Conservation (phyloP, 2,329 filamentous ascomycete species). For the Cercospora citrullina region DNA sequence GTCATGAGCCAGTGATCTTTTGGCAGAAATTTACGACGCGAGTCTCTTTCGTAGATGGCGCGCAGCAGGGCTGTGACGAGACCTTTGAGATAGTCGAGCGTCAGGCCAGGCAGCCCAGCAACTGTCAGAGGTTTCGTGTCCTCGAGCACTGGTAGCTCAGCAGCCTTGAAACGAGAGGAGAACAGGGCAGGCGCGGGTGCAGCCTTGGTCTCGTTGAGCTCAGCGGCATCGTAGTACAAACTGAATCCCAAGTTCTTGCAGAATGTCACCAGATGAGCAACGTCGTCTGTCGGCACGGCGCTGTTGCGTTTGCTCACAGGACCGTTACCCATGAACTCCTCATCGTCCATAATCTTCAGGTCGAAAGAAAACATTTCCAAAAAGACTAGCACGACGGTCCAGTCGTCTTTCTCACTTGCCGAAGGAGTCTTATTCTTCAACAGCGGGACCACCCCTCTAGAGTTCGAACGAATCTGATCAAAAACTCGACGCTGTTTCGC, state of each 20-base stretch:
- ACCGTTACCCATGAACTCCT: slow-evolving; percentile 67
- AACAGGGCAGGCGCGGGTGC: slow-evolving; percentile 9
- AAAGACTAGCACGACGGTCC: slow-evolving; percentile 86
- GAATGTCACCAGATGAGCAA: slow-evolving; percentile 75
- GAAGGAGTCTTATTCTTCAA: slow-evolving; percentile 44
- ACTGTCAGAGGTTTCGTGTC: slow-evolving; percentile 48
- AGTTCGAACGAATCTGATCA: slow-evolving; percentile 56
- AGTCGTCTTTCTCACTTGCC: slow-evolving; percentile 61
- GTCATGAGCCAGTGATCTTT: slow-evolving; percentile 94
- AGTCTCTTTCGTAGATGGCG: slow-evolving; percentile 92
- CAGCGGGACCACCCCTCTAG: slow-evolving; percentile 59
- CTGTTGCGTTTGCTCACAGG: slow-evolving; percentile 52
- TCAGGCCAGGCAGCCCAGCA: slow-evolving; percentile 68
- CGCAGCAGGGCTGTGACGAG: slow-evolving; percentile 77
- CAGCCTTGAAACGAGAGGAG: slow-evolving; percentile 8
- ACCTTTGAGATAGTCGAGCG: slow-evolving; percentile 74
- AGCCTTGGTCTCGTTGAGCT: slow-evolving; percentile 42
- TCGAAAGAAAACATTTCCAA: slow-evolving; percentile 93
- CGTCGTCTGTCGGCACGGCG: slow-evolving; percentile 68
- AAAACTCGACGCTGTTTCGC: slow-evolving; percentile 60
- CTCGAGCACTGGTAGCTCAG: slow-evolving; percentile 20
- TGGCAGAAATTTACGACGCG: slow-evolving; percentile 78
- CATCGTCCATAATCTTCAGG: slow-evolving; percentile 89
- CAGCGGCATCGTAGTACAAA: slow-evolving; percentile 78
- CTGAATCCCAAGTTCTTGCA: slow-evolving; percentile 89